Conservation (phyloP, 2,329 filamentous ascomycete species). For the Emmonsiellopsis sp. region DNA sequence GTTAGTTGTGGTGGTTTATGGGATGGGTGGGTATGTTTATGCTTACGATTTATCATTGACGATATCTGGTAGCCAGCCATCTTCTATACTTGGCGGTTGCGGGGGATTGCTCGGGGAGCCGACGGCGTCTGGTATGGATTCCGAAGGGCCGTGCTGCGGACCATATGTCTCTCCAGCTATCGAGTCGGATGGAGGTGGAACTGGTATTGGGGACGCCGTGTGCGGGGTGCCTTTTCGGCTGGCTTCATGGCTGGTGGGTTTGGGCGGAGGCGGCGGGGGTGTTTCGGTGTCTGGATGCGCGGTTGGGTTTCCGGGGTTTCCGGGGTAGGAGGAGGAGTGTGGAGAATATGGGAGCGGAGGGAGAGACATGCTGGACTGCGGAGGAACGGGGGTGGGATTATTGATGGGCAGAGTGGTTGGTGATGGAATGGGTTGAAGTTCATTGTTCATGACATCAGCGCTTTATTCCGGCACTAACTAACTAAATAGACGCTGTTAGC, state of each 20-base stretch:
- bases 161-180: conserved; percentile 19
- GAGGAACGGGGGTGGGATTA: neutral
- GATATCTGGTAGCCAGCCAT: conserved; percentile 64
- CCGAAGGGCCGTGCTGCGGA: conserved; percentile 10
- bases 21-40: neutral
- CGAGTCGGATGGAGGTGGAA: conserved; percentile 32
- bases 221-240: conserved; percentile 59
- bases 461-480: no score
- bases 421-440: conserved; percentile 4
- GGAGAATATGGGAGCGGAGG: conserved; percentile 17
- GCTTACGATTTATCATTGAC: conserved; percentile 74
- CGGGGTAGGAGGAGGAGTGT: conserved; percentile 18
- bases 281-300: conserved; percentile 36
- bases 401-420: neutral
- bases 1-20: conserved; percentile 9
- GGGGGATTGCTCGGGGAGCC: conserved; percentile 14
- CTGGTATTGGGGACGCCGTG: conserved; percentile 34
- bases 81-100: conserved; percentile 41
- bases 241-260: conserved; percentile 59
- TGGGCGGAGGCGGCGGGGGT: conserved; percentile 63
- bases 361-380: conserved; percentile 18
- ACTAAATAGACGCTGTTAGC: no score
- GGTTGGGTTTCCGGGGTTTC: neutral
- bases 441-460: neutral
- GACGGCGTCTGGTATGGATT: conserved; percentile 10